phyloP scores from a whole-genome alignment of 441 rosid species.

The Corymbia calophylla region DNA sequence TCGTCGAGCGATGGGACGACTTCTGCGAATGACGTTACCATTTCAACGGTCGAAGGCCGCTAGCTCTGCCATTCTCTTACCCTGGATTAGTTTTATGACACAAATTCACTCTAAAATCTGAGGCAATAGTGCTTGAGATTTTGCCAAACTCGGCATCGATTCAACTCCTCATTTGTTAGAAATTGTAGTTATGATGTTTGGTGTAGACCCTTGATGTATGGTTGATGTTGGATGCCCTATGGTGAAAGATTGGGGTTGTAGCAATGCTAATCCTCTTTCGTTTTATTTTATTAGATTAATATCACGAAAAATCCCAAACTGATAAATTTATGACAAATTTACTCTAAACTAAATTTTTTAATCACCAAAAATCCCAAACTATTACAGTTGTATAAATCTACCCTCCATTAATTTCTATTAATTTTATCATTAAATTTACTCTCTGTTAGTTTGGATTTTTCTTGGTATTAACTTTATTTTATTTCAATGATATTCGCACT shows the following conservation, averaged over 20 bases:
- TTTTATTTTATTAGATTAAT: neutral
- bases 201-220: neutral
- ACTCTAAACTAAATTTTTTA: no score
- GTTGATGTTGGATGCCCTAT: neutral
- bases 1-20: neutral
- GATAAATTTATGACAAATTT: no score
- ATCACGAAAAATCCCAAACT: no score
- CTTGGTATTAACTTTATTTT: no score
- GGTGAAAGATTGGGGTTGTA: neutral
- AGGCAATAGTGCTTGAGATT: neutral
- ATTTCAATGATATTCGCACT: neutral
- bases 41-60: conserved; percentile 27
- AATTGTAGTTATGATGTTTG: neutral
- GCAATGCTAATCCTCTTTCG: neutral
- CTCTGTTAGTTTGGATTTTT: neutral
- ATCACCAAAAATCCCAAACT: neutral
- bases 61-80: neutral
- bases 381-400: accelerated
- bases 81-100: neutral
- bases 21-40: conserved; percentile 24
- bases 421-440: no score
- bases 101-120: neutral
- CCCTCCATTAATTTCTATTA: neutral
- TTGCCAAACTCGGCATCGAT: neutral
- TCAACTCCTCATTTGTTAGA: neutral